These are phyloP conservation scores for Cystobasidium sp. DNA, from an alignment of 1,284 basidiomycete species.

Conservation along the genomic window DNA sequence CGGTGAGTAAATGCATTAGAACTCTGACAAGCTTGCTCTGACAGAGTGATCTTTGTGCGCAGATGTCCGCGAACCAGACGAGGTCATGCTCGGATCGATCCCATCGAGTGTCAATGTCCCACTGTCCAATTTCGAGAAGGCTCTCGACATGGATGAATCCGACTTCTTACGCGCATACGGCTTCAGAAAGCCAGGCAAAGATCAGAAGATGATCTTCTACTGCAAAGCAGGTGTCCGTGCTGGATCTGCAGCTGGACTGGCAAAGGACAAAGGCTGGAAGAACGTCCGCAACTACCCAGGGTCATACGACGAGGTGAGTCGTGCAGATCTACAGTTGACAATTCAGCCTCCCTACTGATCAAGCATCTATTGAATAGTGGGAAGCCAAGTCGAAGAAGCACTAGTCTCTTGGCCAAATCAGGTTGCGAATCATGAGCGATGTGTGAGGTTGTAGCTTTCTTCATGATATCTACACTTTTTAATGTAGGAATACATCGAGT, in stretches of 20 bases:
- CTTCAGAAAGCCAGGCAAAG: constrained; percentile 76
- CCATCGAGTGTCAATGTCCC: constrained; percentile 94
- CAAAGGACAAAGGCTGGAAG: constrained; percentile 79
- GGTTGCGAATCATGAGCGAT: not conserved
- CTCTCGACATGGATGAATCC: constrained; percentile 66
- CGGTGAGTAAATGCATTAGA: constrained; percentile 54
- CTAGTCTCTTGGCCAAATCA: not conserved
- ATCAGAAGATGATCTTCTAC: constrained; percentile 88
- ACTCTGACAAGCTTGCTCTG: not conserved
- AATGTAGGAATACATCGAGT: constrained; percentile 52
- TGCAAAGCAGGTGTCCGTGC: constrained; percentile 90
- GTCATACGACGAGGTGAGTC: constrained; percentile 74
- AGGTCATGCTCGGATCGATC: constrained; percentile 91
- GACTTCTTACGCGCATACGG: constrained; percentile 65
- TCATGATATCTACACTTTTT: not conserved
- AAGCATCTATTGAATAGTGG: not conserved
- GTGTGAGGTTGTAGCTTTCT: not conserved
- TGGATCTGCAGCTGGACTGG: constrained; percentile 75
- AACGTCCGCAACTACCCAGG: constrained; percentile 86
- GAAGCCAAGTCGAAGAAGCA: constrained; percentile 24
- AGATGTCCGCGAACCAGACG: constrained; percentile 90
- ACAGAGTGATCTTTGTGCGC: constrained; percentile 41
- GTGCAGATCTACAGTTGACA: not conserved
- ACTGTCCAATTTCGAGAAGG: constrained; percentile 73
- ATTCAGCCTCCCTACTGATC: not conserved